phyloP scores from a whole-genome alignment of 2,329 filamentous ascomycete species.

The Herpotrichia juniperi region DNA sequence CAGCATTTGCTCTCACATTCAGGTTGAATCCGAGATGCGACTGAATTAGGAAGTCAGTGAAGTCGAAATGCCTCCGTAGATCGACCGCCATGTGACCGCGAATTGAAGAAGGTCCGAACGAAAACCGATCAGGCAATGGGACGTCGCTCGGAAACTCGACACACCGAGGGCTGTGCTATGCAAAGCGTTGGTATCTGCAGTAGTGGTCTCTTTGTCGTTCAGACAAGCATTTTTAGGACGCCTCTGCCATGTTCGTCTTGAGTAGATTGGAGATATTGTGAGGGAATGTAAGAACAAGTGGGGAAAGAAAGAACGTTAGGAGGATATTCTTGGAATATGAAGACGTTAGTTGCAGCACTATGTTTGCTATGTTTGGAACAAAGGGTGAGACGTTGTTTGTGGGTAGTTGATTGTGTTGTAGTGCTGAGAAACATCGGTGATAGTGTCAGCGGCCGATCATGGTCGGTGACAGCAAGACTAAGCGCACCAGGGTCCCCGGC shows the following conservation, averaged over 20 bases:
- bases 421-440: neutral
- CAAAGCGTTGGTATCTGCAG: neutral
- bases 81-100: neutral
- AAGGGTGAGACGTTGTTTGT: neutral
- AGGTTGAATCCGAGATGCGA: neutral
- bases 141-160: neutral
- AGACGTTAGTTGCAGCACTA: neutral
- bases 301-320: neutral
- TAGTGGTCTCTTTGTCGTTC: neutral
- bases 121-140: neutral
- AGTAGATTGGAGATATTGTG: neutral
- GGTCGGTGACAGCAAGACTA: no score
- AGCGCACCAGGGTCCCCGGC: neutral
- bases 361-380: constrained; percentile 1
- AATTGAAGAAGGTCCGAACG: neutral
- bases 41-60: constrained; percentile 1
- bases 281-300: neutral
- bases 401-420: neutral
- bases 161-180: neutral
- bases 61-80: neutral
- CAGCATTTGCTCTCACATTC: neutral
- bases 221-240: neutral
- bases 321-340: neutral
- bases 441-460: neutral
- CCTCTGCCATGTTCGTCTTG: neutral